These are phyloP conservation scores for Melastoma candidum DNA, from an alignment of 441 rosid species.

Conservation along the genomic window DNA sequence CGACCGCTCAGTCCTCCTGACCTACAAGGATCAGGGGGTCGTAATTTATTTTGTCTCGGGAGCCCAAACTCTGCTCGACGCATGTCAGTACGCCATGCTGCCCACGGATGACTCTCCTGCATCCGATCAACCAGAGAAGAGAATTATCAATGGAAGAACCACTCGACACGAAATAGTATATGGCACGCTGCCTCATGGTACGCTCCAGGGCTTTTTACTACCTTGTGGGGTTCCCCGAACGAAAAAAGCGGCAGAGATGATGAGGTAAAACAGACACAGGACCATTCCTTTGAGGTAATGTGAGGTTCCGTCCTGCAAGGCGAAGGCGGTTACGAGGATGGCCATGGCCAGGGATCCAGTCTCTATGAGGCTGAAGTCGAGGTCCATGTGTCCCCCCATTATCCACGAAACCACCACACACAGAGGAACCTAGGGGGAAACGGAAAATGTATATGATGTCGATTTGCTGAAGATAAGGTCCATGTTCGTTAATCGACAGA, in stretches of 20 bases:
- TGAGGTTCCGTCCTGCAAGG: conserved; percentile 60
- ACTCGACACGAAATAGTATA: too few relatives aligned
- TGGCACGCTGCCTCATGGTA: too few relatives aligned
- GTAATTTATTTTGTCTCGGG: too few relatives aligned
- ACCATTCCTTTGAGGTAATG: conserved; percentile 58
- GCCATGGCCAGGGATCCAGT: conserved; percentile 49
- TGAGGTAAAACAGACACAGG: conserved; percentile 47
- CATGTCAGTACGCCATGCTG: too few relatives aligned
- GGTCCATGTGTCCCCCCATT: conserved; percentile 51
- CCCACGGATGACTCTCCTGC: too few relatives aligned
- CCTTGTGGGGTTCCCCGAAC: conserved; percentile 43
- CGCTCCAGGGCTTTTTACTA: conserved; percentile 9
- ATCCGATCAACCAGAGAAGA: too few relatives aligned
- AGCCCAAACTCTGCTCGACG: too few relatives aligned
- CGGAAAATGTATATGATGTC: too few relatives aligned
- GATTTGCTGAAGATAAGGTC: neutral
- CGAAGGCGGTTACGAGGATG: conserved; percentile 40
- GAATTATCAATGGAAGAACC: too few relatives aligned
- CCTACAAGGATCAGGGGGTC: too few relatives aligned
- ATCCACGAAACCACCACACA: conserved; percentile 51
- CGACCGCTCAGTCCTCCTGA: too few relatives aligned
- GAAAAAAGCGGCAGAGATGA: conserved; percentile 51
- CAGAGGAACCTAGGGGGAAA: conserved; percentile 37
- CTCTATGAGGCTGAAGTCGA: conserved; percentile 52
- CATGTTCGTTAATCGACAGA: neutral